Evolutionary conservation across 345 rosid genomes (phyloP).

Genomic region (Aegle marmelos): DNA sequence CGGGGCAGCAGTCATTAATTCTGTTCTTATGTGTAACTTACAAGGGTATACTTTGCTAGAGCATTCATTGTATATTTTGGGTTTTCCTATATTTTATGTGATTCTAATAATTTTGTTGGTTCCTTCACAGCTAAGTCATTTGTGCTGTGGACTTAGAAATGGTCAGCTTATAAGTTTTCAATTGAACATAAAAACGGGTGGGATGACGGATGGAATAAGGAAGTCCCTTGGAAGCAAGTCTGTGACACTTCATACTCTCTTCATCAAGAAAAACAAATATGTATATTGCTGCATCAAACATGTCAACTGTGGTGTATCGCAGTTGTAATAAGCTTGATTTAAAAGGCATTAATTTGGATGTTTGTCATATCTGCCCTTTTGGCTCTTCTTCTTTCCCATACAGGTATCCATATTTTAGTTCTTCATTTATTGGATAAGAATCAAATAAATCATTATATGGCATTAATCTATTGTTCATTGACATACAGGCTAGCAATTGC

Average conservation of each 20-base stretch:
- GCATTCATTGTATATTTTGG: background rate
- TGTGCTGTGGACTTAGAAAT: slow-evolving; percentile 95
- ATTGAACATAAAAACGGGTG: slow-evolving; percentile 65
- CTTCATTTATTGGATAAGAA: no score
- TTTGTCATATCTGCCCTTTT: slow-evolving; percentile 90
- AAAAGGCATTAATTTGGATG: slow-evolving; percentile 86
- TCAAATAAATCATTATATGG: background rate
- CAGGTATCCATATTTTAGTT: slow-evolving; percentile 40
- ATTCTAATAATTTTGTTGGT: background rate
- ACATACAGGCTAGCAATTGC: slow-evolving; percentile 85
- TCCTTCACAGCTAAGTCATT: slow-evolving; percentile 64
- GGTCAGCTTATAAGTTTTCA: slow-evolving; percentile 87
- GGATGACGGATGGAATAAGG: slow-evolving; percentile 75
- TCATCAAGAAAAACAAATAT: slow-evolving; percentile 79
- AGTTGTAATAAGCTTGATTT: slow-evolving; percentile 91
- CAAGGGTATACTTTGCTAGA: slow-evolving; percentile 70
- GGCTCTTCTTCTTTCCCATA: slow-evolving; percentile 88
- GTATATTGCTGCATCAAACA: slow-evolving; percentile 95
- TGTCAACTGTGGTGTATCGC: slow-evolving; percentile 92
- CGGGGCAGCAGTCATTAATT: slow-evolving; percentile 1
- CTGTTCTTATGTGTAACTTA: slow-evolving; percentile 83
- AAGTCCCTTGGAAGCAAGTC: slow-evolving; percentile 91
- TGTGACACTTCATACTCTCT: slow-evolving; percentile 88
- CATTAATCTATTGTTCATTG: slow-evolving; percentile 14
- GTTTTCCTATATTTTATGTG: background rate